These are phyloP conservation scores for Zygosaccharomyces sapae DNA, from an alignment of 1,139 yeast species.

Conservation along the genomic window DNA sequence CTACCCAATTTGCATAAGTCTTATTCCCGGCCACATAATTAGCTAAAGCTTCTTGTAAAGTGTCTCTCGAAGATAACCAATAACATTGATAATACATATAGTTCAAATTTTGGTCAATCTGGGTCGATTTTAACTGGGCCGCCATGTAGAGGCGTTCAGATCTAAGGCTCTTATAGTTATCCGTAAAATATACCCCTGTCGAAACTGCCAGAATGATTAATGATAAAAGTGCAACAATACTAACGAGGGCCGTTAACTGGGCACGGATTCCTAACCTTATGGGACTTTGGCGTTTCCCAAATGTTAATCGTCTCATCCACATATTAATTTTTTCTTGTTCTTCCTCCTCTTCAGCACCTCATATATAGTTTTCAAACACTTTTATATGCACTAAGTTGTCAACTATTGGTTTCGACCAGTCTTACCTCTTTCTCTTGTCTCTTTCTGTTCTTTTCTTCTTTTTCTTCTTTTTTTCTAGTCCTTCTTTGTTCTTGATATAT, in stretches of 20 bases:
- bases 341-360: neutral
- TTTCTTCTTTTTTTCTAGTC: too few relatives aligned
- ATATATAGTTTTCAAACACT: too few relatives aligned
- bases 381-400: too few relatives aligned
- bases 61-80: slow-evolving; percentile 61
- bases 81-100: slow-evolving; percentile 64
- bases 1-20: slow-evolving; percentile 45
- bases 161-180: slow-evolving; percentile 57
- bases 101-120: slow-evolving; percentile 63
- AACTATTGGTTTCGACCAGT: too few relatives aligned
- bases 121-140: slow-evolving; percentile 76
- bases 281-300: slow-evolving; percentile 26
- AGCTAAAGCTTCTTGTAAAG: slow-evolving; percentile 56
- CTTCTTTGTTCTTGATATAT: too few relatives aligned
- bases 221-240: slow-evolving; percentile 71
- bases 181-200: slow-evolving; percentile 73
- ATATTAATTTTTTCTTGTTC: neutral
- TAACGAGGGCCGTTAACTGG: slow-evolving; percentile 78
- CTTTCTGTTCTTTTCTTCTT: too few relatives aligned
- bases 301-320: slow-evolving; percentile 5
- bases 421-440: too few relatives aligned
- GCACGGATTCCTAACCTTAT: slow-evolving; percentile 43
- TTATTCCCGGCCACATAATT: slow-evolving; percentile 72
- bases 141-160: slow-evolving; percentile 72
- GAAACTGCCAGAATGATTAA: slow-evolving; percentile 71